Evolutionary conservation across 352 stramenopile genomes (phyloP), one percentile per base, ranked within the genome.

Genomic region (Globisporangium solare): DNA sequence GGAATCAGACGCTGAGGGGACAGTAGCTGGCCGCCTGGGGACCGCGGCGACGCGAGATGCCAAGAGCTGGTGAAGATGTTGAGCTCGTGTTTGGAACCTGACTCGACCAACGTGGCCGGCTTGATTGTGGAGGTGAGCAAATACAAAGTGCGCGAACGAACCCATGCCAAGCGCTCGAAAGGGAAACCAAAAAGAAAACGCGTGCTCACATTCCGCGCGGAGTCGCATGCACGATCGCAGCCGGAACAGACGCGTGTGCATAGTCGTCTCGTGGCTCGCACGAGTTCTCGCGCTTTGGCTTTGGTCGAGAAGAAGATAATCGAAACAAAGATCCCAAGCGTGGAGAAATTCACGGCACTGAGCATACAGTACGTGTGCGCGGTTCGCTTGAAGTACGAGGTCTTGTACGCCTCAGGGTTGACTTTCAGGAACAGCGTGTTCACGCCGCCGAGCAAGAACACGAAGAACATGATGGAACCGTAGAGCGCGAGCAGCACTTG

Each of bases 291-390:
- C 0, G 41, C 56, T 18, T 56, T 56, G 31, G 49, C 54, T n/a
- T 66, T 62, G 13, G 63, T 66, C 20, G 52, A 64, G 52, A 67
- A 71, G 46, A 71, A 74, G 42, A 74, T 68, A 32, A 66, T 12
- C 11, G 66, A 63, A 20, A 74, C 66, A 22, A 70, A 65, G 15
- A 74, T 41, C 3, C 66, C 66, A 17, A 74, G 63, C 15, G 66
- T 71, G 24, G 66, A 56, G 22, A 74, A 74, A 47, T 67, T 71
- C 42, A 74, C 57, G 2, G 66, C 66, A 32, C 66, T 64, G 48
- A 65, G 53, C 51, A 74, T 74, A 42, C 66, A 74, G 31, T 66
- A 47, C 51, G 56, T 54, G 31, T 71, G 68, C 15, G 63, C 60
- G 2, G 66, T 68, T 11, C 43, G 47, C 63, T 74, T 74, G 55